These are phyloP conservation scores for Komagataella populi DNA, from an alignment of 805 yeast genomes.

Conservation along the genomic window DNA sequence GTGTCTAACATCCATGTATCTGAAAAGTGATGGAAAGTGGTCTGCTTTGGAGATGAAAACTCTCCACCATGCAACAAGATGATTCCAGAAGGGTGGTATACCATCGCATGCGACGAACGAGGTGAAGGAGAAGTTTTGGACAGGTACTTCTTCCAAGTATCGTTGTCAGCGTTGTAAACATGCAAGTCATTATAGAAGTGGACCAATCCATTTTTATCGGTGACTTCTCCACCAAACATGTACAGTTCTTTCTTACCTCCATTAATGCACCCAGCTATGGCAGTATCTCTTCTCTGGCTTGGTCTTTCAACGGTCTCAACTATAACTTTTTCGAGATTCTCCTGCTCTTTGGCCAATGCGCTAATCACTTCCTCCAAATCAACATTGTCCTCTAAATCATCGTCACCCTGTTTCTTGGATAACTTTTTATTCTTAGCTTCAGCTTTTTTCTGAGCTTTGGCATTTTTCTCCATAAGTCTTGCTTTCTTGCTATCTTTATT, in stretches of 20 bases:
- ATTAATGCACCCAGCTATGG: conserved; percentile 62
- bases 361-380: conserved; percentile 78
- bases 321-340: conserved; percentile 56
- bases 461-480: conserved; percentile 67
- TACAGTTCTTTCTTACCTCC: conserved; percentile 69
- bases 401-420: conserved; percentile 63
- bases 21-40: conserved; percentile 90
- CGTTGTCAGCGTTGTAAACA: conserved; percentile 62
- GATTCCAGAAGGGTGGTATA: conserved; percentile 84
- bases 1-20: conserved; percentile 93
- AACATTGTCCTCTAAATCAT: conserved; percentile 68
- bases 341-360: conserved; percentile 71
- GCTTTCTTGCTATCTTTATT: conserved; percentile 89
- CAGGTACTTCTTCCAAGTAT: conserved; percentile 64
- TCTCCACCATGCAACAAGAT: conserved; percentile 90
- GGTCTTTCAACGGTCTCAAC: conserved; percentile 51
- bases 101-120: conserved; percentile 86
- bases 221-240: conserved; percentile 82
- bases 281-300: conserved; percentile 53
- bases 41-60: conserved; percentile 90
- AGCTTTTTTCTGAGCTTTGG: conserved; percentile 64
- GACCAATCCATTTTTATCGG: conserved; percentile 17
- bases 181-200: conserved; percentile 73
- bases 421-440: conserved; percentile 62
- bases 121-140: conserved; percentile 89